Evolutionary conservation across 1,139 yeast species (phyloP).

Genomic region (Pichia cactophila): DNA sequence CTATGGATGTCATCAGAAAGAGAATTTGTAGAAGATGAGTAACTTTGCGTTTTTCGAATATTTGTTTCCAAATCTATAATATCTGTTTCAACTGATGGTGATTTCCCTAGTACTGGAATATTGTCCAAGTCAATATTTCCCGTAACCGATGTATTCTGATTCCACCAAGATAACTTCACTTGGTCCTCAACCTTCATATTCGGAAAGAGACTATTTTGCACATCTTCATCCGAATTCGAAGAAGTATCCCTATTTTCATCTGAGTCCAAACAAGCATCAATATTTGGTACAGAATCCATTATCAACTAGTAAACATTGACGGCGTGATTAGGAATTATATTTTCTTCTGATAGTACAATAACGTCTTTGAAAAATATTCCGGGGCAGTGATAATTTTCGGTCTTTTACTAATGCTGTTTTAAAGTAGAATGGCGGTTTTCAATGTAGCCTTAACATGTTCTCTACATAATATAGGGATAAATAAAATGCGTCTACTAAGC

Average conservation of each 20-base stretch:
- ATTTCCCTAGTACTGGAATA: not conserved
- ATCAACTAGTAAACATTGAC: too few species aligned
- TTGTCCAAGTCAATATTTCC: not conserved
- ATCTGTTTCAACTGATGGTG: not conserved
- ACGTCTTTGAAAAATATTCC: too few species aligned
- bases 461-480: too few species aligned
- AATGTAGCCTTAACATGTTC: too few species aligned
- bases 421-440: too few species aligned
- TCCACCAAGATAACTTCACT: not conserved
- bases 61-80: not conserved
- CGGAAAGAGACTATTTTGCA: not conserved
- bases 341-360: too few species aligned
- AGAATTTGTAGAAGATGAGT: not conserved
- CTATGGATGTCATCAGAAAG: conserved; percentile 12
- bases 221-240: too few species aligned
- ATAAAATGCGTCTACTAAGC: too few species aligned
- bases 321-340: too few species aligned
- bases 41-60: not conserved
- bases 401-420: too few species aligned
- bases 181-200: not conserved
- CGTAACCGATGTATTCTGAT: not conserved
- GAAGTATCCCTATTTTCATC: not conserved
- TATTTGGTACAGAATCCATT: not conserved
- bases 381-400: too few species aligned
- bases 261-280: not conserved